These are phyloP conservation scores for Piloderma croceum DNA, from an alignment of 768 basidiomycete species.

Conservation along the genomic window DNA sequence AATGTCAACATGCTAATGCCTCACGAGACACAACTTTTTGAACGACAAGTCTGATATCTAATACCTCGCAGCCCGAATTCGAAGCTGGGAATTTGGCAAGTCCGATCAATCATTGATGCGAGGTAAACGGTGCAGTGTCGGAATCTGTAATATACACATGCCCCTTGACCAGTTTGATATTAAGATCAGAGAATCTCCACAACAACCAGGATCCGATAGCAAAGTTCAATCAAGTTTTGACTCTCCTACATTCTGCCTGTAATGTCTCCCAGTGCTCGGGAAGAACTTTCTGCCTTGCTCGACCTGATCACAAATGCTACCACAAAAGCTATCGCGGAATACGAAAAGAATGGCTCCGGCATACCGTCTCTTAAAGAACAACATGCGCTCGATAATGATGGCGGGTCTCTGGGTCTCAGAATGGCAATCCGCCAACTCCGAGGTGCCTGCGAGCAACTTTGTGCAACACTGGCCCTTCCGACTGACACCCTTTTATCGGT, in stretches of 20 bases:
- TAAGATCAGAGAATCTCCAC: too few relatives aligned
- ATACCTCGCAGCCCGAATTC: too few relatives aligned
- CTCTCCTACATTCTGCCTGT: not conserved
- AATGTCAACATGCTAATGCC: too few relatives aligned
- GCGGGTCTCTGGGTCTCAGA: not conserved
- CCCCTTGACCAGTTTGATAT: too few relatives aligned
- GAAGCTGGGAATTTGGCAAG: too few relatives aligned
- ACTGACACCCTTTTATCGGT: conserved; percentile 1
- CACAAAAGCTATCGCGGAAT: conserved; percentile 4
- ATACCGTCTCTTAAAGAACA: not conserved
- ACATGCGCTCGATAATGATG: not conserved
- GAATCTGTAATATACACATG: too few relatives aligned
- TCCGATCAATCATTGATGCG: too few relatives aligned
- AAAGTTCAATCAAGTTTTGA: too few relatives aligned
- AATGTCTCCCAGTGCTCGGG: not conserved
- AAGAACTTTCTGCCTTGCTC: conserved; percentile 24
- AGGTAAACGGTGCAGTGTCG: too few relatives aligned
- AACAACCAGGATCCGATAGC: too few relatives aligned
- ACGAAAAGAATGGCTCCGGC: not conserved
- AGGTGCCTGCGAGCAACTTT: conserved; percentile 4
- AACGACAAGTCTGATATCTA: too few relatives aligned
- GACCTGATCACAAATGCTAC: conserved; percentile 26
- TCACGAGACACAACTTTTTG: too few relatives aligned
- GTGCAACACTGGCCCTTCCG: not conserved
- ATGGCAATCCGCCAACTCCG: not conserved